Evolutionary conservation across 106 monocot species (phyloP), one percentile per base, ranked within the genome.

Genomic region (Dendrobium huoshanense): DNA sequence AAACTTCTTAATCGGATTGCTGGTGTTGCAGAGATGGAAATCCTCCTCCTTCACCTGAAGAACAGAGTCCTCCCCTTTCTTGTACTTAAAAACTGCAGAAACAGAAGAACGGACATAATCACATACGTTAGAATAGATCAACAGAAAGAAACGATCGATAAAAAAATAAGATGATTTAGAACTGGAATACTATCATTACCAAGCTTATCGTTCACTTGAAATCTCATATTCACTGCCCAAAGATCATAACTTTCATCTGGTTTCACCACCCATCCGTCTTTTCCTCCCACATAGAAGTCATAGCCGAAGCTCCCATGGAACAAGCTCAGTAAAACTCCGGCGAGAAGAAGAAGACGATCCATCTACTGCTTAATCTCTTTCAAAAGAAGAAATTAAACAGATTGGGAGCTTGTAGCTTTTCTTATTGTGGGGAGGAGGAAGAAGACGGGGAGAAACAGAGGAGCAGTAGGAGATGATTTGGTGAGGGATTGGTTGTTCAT

Each of bases 171-270:
- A 77, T 24, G 19, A 45, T 20, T 75, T 4, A 25, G 77, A 29
- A 20, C 22, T 29, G 68, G 37, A 37, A 37, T 2, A 51, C 25
- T 64, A 22, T 5, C 6, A 7, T 15, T 88, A 95, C 95, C 87
- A 25, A 95, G 84, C 17, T 65, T 92, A 83, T 95, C 95, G 72
- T 88, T 81, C n/a, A 95, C 87, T 81, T 90, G 88, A 75, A 92
- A 95, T 67, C 95, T 75, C 27, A 79, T 92, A 58, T 88, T 85
- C 61, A 3, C 78, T 16, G 92, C 80, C 92, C 95, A 95, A 7
- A 78, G 40, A 24, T 55, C 72, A 78, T 88, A 92, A 81, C 67
- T 78, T 74, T 92, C 90, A 0, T 86, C 68, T 0, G 95, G 95
- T 47, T 85, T 81, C 47, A 77, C 41, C 44, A 87, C 90, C 95